phyloP scores from a whole-genome alignment of 805 yeast genomes.

The Kuraishia capsulata region DNA sequence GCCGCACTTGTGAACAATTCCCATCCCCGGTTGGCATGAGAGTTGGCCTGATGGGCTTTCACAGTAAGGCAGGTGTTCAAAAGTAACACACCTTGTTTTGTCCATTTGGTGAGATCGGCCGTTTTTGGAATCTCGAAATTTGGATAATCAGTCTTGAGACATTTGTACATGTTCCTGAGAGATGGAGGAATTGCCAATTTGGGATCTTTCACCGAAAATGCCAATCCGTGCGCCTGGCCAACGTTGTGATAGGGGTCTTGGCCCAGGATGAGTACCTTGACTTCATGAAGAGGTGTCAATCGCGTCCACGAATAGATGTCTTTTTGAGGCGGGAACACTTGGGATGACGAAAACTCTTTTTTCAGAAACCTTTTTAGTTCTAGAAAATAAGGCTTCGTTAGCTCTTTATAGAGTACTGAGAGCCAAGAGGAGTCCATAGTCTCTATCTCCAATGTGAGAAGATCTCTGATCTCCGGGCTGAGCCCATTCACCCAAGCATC shows the following conservation, averaged over 20 bases:
- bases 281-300: conserved; percentile 64
- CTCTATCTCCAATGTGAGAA: conserved; percentile 58
- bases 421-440: conserved; percentile 79
- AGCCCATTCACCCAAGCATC: conserved; percentile 39
- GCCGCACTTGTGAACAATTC: conserved; percentile 77
- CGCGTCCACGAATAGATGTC: conserved; percentile 91
- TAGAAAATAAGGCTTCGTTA: conserved; percentile 80
- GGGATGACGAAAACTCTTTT: conserved; percentile 33
- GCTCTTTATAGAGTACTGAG: conserved; percentile 51
- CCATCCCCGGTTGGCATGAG: conserved; percentile 91
- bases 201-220: conserved; percentile 84
- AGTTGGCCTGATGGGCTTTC: conserved; percentile 85
- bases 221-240: conserved; percentile 94
- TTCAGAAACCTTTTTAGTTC: conserved; percentile 56
- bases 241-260: conserved; percentile 95
- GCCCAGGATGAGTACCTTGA: conserved; percentile 78
- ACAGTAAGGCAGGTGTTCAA: conserved; percentile 88
- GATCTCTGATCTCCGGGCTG: conserved; percentile 33
- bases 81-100: conserved; percentile 77
- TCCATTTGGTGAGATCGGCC: conserved; percentile 78
- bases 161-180: conserved; percentile 76
- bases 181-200: conserved; percentile 82
- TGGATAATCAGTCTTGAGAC: conserved; percentile 58
- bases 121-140: conserved; percentile 52
- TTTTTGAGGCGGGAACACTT: conserved; percentile 68